Percentiles rank a stretch among this genome's conserved stretches.
Conservation (phyloP, 2,329 filamentous ascomycete genomes). For the Tolypocladium album region DNA sequence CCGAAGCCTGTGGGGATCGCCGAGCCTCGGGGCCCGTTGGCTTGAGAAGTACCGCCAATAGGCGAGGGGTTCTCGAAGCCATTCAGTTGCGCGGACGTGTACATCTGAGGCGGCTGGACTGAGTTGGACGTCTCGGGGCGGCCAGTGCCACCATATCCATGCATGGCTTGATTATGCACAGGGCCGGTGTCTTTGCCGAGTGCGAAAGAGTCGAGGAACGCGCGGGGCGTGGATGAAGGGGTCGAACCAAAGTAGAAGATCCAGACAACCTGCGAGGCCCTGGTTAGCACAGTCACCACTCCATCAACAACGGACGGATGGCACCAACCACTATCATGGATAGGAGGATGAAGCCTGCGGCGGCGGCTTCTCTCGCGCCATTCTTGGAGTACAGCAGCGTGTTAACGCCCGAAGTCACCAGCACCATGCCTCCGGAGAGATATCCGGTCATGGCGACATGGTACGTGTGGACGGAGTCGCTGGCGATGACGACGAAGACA, state of each 20-base stretch:
- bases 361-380: conserved; percentile 70
- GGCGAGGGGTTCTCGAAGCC: conserved; percentile 95
- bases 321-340: conserved; percentile 79
- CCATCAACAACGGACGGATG: not conserved
- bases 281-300: conserved; percentile 5
- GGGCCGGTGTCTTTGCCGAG: conserved; percentile 74
- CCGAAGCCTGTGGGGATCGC: conserved; percentile 27
- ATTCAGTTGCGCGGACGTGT: conserved; percentile 87
- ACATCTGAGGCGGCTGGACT: conserved; percentile 81
- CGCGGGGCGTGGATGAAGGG: conserved; percentile 72
- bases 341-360: conserved; percentile 85
- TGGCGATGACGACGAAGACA: conserved; percentile 72
- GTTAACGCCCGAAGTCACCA: conserved; percentile 80
- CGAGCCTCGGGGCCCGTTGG: conserved; percentile 34
- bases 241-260: conserved; percentile 98
- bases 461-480: conserved; percentile 77
- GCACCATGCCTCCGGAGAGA: conserved; percentile 69
- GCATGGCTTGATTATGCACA: conserved; percentile 61
- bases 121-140: conserved; percentile 79
- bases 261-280: conserved; percentile 67
- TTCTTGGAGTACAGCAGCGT: conserved; percentile 68
- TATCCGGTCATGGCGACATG: conserved; percentile 88
- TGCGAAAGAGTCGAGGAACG: conserved; percentile 92
- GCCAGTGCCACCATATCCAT: conserved; percentile 57
- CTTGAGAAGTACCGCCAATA: conserved; percentile 56